phyloP scores from a whole-genome alignment of 441 rosid species.

The Gossypium gossypioides region DNA sequence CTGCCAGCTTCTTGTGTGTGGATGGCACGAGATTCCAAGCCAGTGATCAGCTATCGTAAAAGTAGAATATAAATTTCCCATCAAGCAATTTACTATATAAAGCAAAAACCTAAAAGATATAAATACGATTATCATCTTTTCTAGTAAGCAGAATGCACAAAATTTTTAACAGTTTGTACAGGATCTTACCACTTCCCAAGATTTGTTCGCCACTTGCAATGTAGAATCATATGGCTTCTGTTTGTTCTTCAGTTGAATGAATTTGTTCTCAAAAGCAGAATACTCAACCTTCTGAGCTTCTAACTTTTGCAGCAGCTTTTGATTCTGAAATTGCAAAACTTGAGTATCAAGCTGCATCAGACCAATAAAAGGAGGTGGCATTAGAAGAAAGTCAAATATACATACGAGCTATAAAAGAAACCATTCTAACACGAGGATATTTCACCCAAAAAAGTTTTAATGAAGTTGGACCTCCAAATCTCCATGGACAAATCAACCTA shows the following conservation, averaged over 20 bases:
- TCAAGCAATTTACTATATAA: constrained; percentile 4
- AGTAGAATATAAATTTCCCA: constrained; percentile 28
- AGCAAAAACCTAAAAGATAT: constrained; percentile 11
- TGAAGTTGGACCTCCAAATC: not conserved
- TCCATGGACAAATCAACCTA: not conserved
- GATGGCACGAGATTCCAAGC: constrained; percentile 54
- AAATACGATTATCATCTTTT: not conserved
- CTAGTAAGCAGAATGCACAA: constrained; percentile 7
- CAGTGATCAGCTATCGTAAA: constrained; percentile 50
- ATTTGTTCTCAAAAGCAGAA: constrained; percentile 50
- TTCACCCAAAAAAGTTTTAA: not conserved
- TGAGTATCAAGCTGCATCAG: constrained; percentile 59
- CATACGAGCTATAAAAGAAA: not conserved
- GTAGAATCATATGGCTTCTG: constrained; percentile 51
- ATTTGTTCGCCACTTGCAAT: constrained; percentile 48
- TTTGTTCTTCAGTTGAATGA: constrained; percentile 46
- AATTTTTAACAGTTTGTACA: not conserved
- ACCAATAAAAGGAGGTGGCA: constrained; percentile 8
- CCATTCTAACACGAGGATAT: not conserved
- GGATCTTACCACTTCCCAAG: constrained; percentile 64
- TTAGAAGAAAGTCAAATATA: not conserved
- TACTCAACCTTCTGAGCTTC: constrained; percentile 79
- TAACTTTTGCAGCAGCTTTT: constrained; percentile 70
- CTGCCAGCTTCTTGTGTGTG: constrained; percentile 39
- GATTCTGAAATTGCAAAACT: constrained; percentile 82